A percentile compares a stretch with the other conserved stretches of the same genome.
Conservation (phyloP, 345 rosid genomes). For the Arabidopsis suecica region DNA sequence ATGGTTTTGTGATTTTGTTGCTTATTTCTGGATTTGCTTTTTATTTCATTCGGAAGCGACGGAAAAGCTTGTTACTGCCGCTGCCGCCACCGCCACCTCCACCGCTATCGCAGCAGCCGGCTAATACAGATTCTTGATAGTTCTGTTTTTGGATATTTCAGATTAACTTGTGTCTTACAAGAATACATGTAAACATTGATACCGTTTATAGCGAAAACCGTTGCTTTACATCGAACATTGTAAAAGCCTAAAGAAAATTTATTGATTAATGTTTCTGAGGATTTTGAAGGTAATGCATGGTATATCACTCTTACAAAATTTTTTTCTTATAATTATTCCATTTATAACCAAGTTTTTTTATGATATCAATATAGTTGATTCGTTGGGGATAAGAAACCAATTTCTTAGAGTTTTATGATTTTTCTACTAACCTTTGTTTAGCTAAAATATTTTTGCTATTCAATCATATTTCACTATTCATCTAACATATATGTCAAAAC, state of each 20-base stretch:
- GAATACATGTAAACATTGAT: constrained; percentile 21
- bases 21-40: constrained; percentile 65
- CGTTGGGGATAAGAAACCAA: no score
- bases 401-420: no score
- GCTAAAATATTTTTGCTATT: not conserved
- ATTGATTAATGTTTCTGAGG: not conserved
- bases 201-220: not conserved
- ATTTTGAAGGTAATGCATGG: not conserved
- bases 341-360: no score
- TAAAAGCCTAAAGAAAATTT: not conserved
- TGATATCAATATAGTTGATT: no score
- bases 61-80: constrained; percentile 41
- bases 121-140: constrained; percentile 42
- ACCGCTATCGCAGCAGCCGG: not conserved
- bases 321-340: no score
- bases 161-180: not conserved
- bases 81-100: not conserved
- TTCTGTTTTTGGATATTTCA: not conserved
- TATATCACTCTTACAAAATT: no score
- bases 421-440: not conserved
- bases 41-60: constrained; percentile 60
- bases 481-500: not conserved
- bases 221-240: not conserved
- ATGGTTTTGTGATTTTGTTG: constrained; percentile 60
- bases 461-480: not conserved